These are phyloP conservation scores for Helotiales sp. DNA, from an alignment of 2,329 filamentous ascomycete species.

Conservation along the genomic window DNA sequence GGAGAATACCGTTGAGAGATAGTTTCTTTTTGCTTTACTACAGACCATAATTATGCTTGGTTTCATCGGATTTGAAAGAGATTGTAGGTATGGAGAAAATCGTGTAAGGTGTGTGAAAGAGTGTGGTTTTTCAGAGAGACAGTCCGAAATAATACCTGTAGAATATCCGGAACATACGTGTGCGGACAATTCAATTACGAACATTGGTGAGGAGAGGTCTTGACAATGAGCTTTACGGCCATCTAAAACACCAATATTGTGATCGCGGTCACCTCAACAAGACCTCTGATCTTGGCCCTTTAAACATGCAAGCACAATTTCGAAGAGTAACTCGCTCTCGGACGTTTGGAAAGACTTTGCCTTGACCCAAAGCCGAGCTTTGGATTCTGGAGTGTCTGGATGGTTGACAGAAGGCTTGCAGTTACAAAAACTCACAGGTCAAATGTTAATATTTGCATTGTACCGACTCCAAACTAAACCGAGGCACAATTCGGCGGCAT, in stretches of 20 bases:
- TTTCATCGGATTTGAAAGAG: slow-evolving; percentile 24
- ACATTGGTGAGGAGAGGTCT: not conserved
- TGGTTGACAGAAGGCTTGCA: not conserved
- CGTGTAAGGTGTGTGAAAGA: too few relatives aligned
- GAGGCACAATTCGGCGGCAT: not conserved
- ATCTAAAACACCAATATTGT: not conserved
- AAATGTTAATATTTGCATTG: not conserved
- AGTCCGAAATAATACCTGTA: not conserved
- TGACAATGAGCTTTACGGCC: not conserved
- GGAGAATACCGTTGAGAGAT: slow-evolving; percentile 21
- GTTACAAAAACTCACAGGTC: not conserved
- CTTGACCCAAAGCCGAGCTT: not conserved
- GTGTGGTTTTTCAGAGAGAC: not conserved
- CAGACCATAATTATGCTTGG: not conserved
- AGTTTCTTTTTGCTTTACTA: slow-evolving; percentile 25
- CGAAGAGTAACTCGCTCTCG: not conserved
- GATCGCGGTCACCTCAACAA: not conserved
- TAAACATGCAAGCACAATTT: not conserved
- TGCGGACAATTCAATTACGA: not conserved
- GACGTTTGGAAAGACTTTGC: not conserved
- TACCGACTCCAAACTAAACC: not conserved
- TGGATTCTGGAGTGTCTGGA: not conserved
- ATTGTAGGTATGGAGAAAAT: slow-evolving; percentile 25
- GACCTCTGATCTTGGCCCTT: not conserved
- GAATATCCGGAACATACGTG: not conserved